Conservation (phyloP, 805 yeast species). For the Hanseniaspora meyeri region DNA sequence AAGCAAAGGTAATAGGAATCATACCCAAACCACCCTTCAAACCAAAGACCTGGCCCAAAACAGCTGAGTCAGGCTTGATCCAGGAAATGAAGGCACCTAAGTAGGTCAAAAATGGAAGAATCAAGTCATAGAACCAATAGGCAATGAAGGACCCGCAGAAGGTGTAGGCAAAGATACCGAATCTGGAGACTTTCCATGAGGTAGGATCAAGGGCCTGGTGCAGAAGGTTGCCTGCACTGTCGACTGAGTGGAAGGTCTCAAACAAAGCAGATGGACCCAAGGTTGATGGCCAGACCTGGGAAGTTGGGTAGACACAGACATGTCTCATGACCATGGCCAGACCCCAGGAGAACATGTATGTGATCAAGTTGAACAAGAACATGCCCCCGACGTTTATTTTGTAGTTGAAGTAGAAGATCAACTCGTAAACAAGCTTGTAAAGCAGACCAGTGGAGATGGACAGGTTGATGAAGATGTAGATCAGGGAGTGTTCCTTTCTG, state of each 20-base stretch:
- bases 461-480: constrained; percentile 42
- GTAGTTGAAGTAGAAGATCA: constrained; percentile 36
- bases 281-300: constrained; percentile 61
- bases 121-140: constrained; percentile 50
- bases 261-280: constrained; percentile 37
- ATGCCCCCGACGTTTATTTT: constrained; percentile 44
- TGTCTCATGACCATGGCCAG: constrained; percentile 51
- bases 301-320: constrained; percentile 48
- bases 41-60: constrained; percentile 57
- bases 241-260: constrained; percentile 17
- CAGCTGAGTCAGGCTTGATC: constrained; percentile 47
- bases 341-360: constrained; percentile 57
- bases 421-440: constrained; percentile 39
- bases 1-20: constrained; percentile 56
- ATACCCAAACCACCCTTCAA: constrained; percentile 48
- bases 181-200: constrained; percentile 47
- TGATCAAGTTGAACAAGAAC: constrained; percentile 39
- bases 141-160: constrained; percentile 34
- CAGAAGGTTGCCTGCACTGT: constrained; percentile 7
- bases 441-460: constrained; percentile 27
- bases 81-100: constrained; percentile 52
- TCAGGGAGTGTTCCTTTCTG: constrained; percentile 49
- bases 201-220: constrained; percentile 24
- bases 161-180: constrained; percentile 36
- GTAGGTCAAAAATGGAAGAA: constrained; percentile 45